These are phyloP conservation scores for Talaromyces sp. DNA, from an alignment of 2,329 filamentous ascomycete species.

Conservation along the genomic window DNA sequence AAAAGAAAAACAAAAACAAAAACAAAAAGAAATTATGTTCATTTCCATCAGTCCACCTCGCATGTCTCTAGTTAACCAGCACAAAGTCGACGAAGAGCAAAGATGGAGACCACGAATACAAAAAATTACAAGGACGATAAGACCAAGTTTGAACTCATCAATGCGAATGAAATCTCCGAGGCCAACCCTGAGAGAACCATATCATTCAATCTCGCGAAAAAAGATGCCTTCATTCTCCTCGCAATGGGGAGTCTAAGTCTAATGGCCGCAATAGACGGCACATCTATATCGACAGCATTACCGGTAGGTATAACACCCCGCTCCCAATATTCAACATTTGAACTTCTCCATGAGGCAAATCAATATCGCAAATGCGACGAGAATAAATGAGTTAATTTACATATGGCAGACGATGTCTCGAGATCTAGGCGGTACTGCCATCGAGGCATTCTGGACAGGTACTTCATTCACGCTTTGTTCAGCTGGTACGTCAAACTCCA, in stretches of 20 bases:
- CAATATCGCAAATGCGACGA: not conserved
- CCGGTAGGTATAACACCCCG: too few species aligned
- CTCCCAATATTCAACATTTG: not conserved
- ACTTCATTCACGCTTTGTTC: constrained; percentile 10
- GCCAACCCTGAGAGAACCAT: not conserved
- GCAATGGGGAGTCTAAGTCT: not conserved
- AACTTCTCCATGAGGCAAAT: too few species aligned
- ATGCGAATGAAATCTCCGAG: not conserved
- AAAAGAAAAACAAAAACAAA: too few species aligned
- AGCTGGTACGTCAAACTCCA: not conserved
- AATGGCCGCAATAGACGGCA: constrained; percentile 3
- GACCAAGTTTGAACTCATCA: not conserved
- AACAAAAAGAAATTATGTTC: too few species aligned
- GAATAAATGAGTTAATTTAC: not conserved
- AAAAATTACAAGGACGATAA: too few species aligned
- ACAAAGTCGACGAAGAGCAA: too few species aligned
- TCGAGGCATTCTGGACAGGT: constrained; percentile 12
- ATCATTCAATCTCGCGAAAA: not conserved
- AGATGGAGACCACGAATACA: too few species aligned
- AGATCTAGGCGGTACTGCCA: constrained; percentile 11
- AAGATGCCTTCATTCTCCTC: not conserved
- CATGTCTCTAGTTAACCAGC: not conserved
- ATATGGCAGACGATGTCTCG: constrained; percentile 7
- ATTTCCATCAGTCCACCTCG: too few species aligned
- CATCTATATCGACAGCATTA: constrained; percentile 6